Evolutionary conservation across 306 rosid species (phyloP), one percentile per base, ranked within the genome.

Genomic region (Spatholobus suberectus): DNA sequence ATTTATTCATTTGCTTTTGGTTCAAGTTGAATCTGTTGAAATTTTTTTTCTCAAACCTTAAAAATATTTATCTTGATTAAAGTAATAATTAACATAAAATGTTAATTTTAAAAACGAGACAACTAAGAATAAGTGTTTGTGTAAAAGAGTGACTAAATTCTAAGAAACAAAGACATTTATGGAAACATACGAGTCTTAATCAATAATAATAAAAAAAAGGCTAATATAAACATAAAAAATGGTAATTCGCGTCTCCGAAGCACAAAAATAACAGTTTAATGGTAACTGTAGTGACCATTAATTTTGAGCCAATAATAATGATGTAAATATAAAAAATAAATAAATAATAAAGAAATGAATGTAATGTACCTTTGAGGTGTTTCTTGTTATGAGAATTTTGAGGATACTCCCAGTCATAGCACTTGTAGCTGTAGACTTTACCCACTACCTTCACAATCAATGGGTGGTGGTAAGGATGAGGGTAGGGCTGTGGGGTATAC

Each of bases 351-450:
- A 32, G 8, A 41, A 35, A 24, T 6, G 75, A n/a, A 54, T 24
- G 44, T 54, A 54, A 29, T 43, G 47, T 92, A 91, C 98, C 97
- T 91, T 92, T 9, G 78, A 92, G 92, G 68, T 94, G 97, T 77
- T 94, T 90, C 90, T 90, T 94, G 92, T 85, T 63, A 78, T 94
- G 98, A 21, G 98, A 92, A 87, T 91, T 94, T 41, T 77, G 85
- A 0, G 97, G 93, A 49, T 94, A 78, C 7, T 66, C 83, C 94
- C 93, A 89, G 11, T 94, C 87, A 7, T 94, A 94, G 89, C 96
- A 94, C 87, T 83, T 84, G 83, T 85, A 92, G 88, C 90, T 88
- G 71, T 94, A 94, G 41, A 94, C 98, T 78, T 85, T 92, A 76
- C 98, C 98, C 15, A 92, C 92, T 24, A 94, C 98, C 89, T 90